Base-by-base conservation (phyloP, 176 grass and related monocot species). In the Carex pumila region DNA sequence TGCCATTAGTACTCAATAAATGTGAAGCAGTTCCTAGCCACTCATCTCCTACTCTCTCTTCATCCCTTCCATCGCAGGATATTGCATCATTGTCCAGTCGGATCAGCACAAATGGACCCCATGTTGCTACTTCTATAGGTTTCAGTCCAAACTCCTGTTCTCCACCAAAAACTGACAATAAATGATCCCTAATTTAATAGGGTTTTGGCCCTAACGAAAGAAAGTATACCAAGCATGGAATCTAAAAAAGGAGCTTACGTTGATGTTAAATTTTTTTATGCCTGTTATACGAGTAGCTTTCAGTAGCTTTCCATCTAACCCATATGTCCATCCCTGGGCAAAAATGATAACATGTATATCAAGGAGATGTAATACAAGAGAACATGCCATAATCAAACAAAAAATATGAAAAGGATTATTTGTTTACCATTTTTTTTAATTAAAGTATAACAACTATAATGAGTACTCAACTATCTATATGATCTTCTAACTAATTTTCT, bases 261-360 rank as follows among this genome's bases (percentile, higher is more conserved):
- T 92, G 73, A 91, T 91, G 76, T 92, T 91, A 82, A 95, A 98
- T 81, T 87, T 92, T 74, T 92, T 98, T 12, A 95, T 98, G 86
- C 91, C 95, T 57, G 92, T 77, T 88, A 98, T 95, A 84, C 89
- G 84, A 32, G 93, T 98, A 85, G 93, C 96, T 88, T 98, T 98
- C 43, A 95, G 77, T 43, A 98, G 92, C 56, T n/a, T 84, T 32
- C 96, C 96, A 86, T 98, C 93, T 84, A 98, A 87, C 64, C 88
- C 89, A 89, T 98, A 98, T 36, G 93, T 95, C 96, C 96, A 98
- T 41, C 93, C 96, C 96, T 98, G 37, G 34, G 21, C 4, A 76
- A 76, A 83, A 11, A 91, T 79, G 84, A 72, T 45, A 30, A 10
- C 12, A 89, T 32, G 41, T 5, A 17, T 5, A 67, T 83, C 71